Conservation (phyloP, 257 asterid species). For the Ehretia macrophylla region DNA sequence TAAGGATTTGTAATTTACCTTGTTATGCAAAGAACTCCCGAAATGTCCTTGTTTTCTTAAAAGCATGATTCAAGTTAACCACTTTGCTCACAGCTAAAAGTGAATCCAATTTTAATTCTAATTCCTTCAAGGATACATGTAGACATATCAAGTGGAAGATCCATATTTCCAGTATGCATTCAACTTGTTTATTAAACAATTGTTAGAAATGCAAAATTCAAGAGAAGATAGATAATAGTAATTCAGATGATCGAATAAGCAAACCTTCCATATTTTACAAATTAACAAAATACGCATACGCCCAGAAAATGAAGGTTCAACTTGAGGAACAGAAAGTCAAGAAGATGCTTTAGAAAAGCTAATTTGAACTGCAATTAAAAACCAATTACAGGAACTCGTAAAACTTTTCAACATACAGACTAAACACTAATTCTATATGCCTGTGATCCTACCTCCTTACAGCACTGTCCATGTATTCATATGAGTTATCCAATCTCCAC, state of each 20-base stretch:
- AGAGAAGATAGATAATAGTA: neutral
- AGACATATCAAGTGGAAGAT: no score
- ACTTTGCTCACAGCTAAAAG: no score
- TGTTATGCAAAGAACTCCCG: no score
- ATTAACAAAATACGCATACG: no score
- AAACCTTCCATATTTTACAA: neutral
- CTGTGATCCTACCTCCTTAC: conserved; percentile 15
- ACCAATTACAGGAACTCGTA: conserved; percentile 7
- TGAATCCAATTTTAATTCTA: no score
- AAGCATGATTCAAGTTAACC: no score
- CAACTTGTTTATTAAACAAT: no score
- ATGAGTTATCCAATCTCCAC: conserved; percentile 13
- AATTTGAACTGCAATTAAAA: neutral
- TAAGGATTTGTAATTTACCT: no score
- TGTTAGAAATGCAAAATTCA: no score
- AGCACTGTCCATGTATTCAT: conserved; percentile 9
- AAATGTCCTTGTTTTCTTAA: no score
- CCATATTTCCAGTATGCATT: no score
- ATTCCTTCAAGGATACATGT: no score
- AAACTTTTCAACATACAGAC: conserved; percentile 5
- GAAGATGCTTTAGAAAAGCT: neutral
- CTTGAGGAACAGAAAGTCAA: neutral
- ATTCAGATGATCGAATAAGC: neutral
- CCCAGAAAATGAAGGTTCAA: neutral
- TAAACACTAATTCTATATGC: neutral